Conservation (phyloP, 140 eudicot species). For the Anethum foeniculum region DNA sequence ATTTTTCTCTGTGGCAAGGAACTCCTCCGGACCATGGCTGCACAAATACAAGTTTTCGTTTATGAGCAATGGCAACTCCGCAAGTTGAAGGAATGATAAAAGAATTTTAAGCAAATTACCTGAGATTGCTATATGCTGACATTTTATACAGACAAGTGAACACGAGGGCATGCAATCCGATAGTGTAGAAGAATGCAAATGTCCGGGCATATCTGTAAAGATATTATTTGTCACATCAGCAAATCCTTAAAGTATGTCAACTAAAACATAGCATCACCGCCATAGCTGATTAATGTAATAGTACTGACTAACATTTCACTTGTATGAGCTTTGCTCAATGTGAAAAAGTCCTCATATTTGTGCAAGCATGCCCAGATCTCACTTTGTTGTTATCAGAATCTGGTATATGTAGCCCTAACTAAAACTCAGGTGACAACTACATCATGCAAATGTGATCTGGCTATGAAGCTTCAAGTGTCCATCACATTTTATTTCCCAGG, state of each 20-base stretch:
- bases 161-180: conserved; percentile 85
- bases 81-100: background rate
- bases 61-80: background rate
- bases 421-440: background rate
- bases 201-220: conserved; percentile 78
- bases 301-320: background rate
- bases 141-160: conserved; percentile 94
- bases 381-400: background rate
- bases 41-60: conserved; percentile 17
- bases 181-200: conserved; percentile 93
- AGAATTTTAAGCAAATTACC: conserved; percentile 30
- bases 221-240: background rate
- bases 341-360: background rate
- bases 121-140: conserved; percentile 90
- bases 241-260: background rate
- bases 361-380: background rate
- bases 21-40: conserved; percentile 80
- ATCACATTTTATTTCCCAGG: background rate
- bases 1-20: conserved; percentile 35
- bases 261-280: background rate
- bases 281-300: background rate
- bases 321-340: background rate
- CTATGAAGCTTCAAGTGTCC: background rate
- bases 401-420: background rate
- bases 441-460: background rate